A percentile compares a stretch with the other conserved stretches of the same genome.
Evolutionary conservation across 1,139 yeast species (phyloP).

Genomic region (Candida pseudocylindracea): DNA sequence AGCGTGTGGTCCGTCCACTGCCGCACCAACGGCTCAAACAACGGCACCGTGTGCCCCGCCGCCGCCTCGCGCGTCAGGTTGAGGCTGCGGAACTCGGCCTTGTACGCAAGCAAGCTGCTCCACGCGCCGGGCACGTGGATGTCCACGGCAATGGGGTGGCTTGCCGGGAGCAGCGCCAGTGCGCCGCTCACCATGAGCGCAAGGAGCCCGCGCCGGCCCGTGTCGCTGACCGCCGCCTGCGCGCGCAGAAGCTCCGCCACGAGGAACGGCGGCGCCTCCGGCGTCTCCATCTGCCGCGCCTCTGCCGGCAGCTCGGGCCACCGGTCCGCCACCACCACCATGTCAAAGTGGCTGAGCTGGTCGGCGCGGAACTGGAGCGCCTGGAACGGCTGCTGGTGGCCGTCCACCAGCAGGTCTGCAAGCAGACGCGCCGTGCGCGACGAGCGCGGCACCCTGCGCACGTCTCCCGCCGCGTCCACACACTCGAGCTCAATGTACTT

Average conservation of each 20-base stretch:
- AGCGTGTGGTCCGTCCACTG: conserved; percentile 45
- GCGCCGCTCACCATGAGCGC: neutral
- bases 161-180: conserved; percentile 3
- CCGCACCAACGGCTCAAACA: conserved; percentile 39
- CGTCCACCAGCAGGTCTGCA: conserved; percentile 30
- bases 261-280: neutral
- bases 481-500: conserved; percentile 12
- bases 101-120: conserved; percentile 41
- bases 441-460: conserved; percentile 24
- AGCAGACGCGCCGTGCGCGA: conserved; percentile 8
- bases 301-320: no score
- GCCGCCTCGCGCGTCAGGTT: neutral
- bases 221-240: neutral
- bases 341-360: conserved; percentile 13
- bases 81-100: conserved; percentile 10
- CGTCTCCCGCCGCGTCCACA: conserved; percentile 13
- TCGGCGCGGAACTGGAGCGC: conserved; percentile 12
- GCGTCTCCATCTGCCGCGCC: neutral
- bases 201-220: neutral
- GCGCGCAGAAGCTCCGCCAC: neutral
- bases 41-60: neutral
- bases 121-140: conserved; percentile 31
- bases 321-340: conserved; percentile 13
- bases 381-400: conserved; percentile 20
- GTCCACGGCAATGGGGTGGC: conserved; percentile 22